Percentiles rank a stretch among this genome's conserved stretches.
These are phyloP conservation scores for Suillus alpinus DNA, from an alignment of 768 basidiomycete genomes.

Conservation along the genomic window DNA sequence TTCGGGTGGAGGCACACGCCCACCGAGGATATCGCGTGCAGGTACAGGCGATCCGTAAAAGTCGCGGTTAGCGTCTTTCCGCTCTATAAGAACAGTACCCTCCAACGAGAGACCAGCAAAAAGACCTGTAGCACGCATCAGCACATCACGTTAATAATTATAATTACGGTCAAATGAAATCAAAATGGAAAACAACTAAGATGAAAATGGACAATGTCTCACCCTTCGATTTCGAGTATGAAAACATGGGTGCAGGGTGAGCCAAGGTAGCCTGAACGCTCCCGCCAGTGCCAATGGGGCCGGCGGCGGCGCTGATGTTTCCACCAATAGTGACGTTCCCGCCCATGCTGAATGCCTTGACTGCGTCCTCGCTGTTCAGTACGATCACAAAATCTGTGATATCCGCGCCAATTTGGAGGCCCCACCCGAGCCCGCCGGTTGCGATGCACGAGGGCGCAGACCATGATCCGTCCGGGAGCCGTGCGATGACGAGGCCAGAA, in stretches of 20 bases:
- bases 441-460: constrained; percentile 96
- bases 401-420: constrained; percentile 94
- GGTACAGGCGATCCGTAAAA: constrained; percentile 94
- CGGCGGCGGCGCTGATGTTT: constrained; percentile 79
- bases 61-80: constrained; percentile 93
- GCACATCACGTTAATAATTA: constrained; percentile 1
- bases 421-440: constrained; percentile 92
- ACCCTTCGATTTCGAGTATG: constrained; percentile 95
- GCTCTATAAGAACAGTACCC: constrained; percentile 90
- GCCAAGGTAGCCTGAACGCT: constrained; percentile 84
- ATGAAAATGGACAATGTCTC: constrained; percentile 16
- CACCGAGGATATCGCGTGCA: constrained; percentile 86
- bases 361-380: constrained; percentile 94
- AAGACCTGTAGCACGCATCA: constrained; percentile 53
- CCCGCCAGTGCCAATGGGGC: constrained; percentile 93
- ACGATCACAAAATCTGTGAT: constrained; percentile 96
- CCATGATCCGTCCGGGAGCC: constrained; percentile 94
- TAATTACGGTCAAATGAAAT: neutral
- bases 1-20: constrained; percentile 95
- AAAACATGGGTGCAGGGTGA: constrained; percentile 96
- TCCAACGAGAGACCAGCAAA: constrained; percentile 95
- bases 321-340: constrained; percentile 97
- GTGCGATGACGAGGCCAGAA: constrained; percentile 88
- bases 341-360: constrained; percentile 90
- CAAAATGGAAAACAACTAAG: neutral